Conservation (phyloP, 2,329 filamentous ascomycete species). For the Xylariaceae sp. region DNA sequence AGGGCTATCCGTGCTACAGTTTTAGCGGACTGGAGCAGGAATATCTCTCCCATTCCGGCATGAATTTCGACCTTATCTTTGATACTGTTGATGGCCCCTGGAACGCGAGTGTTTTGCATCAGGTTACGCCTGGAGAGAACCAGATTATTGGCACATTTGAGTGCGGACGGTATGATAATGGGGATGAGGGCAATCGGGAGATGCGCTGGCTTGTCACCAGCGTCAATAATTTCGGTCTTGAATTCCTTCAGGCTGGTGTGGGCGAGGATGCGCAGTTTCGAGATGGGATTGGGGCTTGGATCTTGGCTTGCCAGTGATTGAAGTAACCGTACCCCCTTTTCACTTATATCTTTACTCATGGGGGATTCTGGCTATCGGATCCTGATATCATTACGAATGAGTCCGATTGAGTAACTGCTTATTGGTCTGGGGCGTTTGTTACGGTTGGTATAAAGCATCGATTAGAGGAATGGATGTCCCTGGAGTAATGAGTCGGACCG, state of each 20-base stretch:
- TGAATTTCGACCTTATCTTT: slow-evolving; percentile 24
- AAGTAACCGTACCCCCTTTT: background rate
- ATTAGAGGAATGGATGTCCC: too few species aligned
- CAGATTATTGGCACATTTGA: slow-evolving; percentile 29
- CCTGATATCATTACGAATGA: too few species aligned
- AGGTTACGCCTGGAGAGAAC: slow-evolving; percentile 29
- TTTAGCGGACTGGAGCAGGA: slow-evolving; percentile 33
- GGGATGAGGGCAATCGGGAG: slow-evolving; percentile 15
- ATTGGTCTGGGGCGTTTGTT: too few species aligned
- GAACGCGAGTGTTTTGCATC: slow-evolving; percentile 28
- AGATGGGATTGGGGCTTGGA: slow-evolving; percentile 31
- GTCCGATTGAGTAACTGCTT: too few species aligned
- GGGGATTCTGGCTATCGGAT: too few species aligned
- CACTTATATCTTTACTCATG: background rate
- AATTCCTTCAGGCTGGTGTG: slow-evolving; percentile 30
- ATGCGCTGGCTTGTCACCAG: slow-evolving; percentile 30
- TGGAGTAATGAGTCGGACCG: too few species aligned
- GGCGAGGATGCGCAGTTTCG: slow-evolving; percentile 26
- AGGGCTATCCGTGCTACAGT: slow-evolving; percentile 31
- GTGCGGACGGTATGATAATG: slow-evolving; percentile 18
- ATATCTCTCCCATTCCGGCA: slow-evolving; percentile 27
- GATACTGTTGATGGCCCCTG: slow-evolving; percentile 22
- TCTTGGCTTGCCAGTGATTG: slow-evolving; percentile 25
- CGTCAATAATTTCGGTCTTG: slow-evolving; percentile 27
- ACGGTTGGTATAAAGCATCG: too few species aligned